Conservation (phyloP, 2,329 filamentous ascomycete species). For the Aspergillus sp. region DNA sequence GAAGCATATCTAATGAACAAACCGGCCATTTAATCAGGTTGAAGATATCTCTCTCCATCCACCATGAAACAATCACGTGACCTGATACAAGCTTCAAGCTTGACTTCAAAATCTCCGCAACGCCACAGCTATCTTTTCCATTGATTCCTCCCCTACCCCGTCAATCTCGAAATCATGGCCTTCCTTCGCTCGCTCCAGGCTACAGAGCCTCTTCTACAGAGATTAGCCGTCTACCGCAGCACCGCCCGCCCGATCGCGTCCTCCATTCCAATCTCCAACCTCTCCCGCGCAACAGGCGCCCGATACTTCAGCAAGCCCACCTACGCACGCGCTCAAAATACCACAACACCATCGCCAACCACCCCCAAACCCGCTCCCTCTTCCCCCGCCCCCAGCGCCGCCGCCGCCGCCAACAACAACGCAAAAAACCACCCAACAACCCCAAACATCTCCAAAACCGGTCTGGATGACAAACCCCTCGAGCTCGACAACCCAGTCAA, state of each 20-base stretch:
- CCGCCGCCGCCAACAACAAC: conserved; percentile 28
- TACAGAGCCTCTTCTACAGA: conserved; percentile 24
- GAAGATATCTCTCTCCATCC: neutral
- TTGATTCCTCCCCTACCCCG: neutral
- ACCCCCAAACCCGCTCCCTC: conserved; percentile 17
- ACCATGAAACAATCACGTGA: conserved; percentile 31
- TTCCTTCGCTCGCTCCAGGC: conserved; percentile 27
- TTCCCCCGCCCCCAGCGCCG: conserved; percentile 24
- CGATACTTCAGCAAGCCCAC: conserved; percentile 6
- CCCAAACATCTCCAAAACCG: conserved; percentile 44
- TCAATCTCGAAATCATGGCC: conserved; percentile 26
- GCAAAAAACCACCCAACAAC: conserved; percentile 35
- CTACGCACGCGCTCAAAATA: neutral
- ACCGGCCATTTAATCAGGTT: neutral
- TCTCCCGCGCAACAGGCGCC: conserved; percentile 18
- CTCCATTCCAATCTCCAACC: neutral
- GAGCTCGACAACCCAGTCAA: conserved; percentile 34
- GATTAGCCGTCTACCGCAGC: conserved; percentile 1
- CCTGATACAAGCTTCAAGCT: conserved; percentile 17
- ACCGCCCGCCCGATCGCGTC: neutral
- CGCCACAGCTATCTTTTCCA: neutral
- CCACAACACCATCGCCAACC: conserved; percentile 4
- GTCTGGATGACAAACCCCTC: conserved; percentile 41
- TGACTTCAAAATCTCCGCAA: conserved; percentile 15
- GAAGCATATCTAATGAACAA: neutral